A percentile compares a stretch with the other conserved stretches of the same genome.
These are phyloP conservation scores for Eragrostis curvula DNA, from an alignment of 176 grass and related monocot species.

Conservation along the genomic window DNA sequence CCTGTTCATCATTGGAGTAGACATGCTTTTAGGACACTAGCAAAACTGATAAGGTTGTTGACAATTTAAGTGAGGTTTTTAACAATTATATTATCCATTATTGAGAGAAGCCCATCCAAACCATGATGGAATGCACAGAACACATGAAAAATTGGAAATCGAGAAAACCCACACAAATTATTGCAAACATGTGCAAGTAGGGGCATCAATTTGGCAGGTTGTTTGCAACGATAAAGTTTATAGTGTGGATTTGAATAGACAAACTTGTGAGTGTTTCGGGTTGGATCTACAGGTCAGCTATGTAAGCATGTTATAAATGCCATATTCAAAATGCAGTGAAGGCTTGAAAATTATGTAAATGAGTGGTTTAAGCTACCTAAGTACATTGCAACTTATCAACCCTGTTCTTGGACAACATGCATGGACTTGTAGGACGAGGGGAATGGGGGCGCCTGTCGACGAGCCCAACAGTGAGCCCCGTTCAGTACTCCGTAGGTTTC, in stretches of 20 bases:
- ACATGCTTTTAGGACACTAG: not conserved
- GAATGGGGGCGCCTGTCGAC: too few species aligned
- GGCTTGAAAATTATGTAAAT: not conserved
- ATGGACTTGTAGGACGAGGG: too few species aligned
- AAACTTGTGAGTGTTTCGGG: not conserved
- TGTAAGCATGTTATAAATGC: not conserved
- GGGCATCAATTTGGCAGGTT: too few species aligned
- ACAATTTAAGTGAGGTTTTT: not conserved
- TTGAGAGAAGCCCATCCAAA: not conserved
- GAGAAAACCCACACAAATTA: too few species aligned
- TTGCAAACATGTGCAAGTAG: too few species aligned
- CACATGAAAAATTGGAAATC: not conserved
- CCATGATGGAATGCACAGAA: not conserved
- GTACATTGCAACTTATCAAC: too few species aligned
- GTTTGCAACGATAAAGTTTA: too few species aligned
- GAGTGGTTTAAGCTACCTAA: too few species aligned
- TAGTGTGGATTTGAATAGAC: not conserved
- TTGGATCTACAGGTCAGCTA: not conserved
- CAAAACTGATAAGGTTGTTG: not conserved
- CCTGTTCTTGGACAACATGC: not conserved
- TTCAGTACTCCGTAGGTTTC: too few species aligned
- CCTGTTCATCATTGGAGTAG: not conserved
- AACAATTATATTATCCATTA: not conserved
- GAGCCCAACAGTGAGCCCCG: too few species aligned
- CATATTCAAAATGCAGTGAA: not conserved